These are phyloP conservation scores for Zygosaccharomyces rouxii DNA, from an alignment of 805 yeast genomes.

Conservation along the genomic window DNA sequence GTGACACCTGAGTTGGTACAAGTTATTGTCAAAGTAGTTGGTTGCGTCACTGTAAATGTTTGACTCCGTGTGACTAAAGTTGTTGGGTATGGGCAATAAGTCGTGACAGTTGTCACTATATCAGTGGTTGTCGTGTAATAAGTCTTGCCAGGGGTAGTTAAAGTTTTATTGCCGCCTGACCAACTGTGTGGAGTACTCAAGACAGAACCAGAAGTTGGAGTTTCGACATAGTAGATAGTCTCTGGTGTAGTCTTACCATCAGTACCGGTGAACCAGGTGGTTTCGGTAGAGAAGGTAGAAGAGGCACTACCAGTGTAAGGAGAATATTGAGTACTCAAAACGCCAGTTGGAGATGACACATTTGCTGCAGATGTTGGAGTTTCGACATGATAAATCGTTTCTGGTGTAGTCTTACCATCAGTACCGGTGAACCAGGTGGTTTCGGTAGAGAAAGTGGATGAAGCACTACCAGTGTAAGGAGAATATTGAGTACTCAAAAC, in stretches of 20 bases:
- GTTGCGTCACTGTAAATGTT: conserved; percentile 70
- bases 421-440: no score
- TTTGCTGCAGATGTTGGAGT: no score
- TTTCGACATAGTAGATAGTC: conserved; percentile 13
- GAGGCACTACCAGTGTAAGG: no score
- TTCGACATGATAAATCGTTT: no score
- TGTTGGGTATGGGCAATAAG: conserved; percentile 80
- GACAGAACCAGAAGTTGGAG: conserved; percentile 3
- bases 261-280: conserved; percentile 2
- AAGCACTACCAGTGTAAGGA: no score
- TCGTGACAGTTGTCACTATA: conserved; percentile 41
- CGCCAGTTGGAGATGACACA: no score
- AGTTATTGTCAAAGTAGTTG: conserved; percentile 80
- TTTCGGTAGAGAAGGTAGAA: conserved; percentile 1
- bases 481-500: neutral
- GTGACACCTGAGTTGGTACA: conserved; percentile 86
- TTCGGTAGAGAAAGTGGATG: no score
- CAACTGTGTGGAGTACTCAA: neutral
- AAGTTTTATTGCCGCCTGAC: neutral
- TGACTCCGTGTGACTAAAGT: conserved; percentile 55
- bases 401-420: no score
- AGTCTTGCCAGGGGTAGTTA: neutral
- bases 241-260: conserved; percentile 10
- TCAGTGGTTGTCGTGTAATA: conserved; percentile 15
- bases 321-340: no score